Percentiles rank a stretch among this genome's conserved stretches.
Evolutionary conservation across 1,284 basidiomycete species (phyloP).

Genomic region (Cryptococcus neoformans): DNA sequence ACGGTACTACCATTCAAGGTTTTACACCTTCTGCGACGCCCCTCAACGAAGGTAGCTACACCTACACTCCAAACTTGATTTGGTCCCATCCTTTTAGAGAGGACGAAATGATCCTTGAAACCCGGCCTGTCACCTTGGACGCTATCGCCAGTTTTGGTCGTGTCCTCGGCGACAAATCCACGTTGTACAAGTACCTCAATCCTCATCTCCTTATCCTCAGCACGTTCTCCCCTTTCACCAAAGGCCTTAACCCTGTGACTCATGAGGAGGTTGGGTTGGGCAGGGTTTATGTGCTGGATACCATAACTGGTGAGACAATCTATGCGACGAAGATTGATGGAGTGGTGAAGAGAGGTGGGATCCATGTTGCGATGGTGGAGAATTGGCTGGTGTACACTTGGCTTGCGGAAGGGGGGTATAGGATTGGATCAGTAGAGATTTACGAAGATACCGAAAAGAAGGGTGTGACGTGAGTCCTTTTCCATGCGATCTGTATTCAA

Average conservation of each 20-base stretch:
- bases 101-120: conserved; percentile 54
- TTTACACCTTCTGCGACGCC: conserved; percentile 5
- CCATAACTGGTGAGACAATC: conserved; percentile 69
- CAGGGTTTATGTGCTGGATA: conserved; percentile 72
- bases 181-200: conserved; percentile 93
- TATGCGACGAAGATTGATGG: conserved; percentile 57
- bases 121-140: conserved; percentile 40
- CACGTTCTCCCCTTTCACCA: conserved; percentile 52
- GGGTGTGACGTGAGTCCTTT: conserved; percentile 58
- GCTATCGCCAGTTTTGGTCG: conserved; percentile 74
- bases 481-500: background rate
- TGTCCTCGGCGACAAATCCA: conserved; percentile 80
- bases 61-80: conserved; percentile 6
- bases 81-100: conserved; percentile 64
- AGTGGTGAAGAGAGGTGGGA: conserved; percentile 42
- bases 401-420: conserved; percentile 55
- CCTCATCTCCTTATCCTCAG: conserved; percentile 69
- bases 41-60: background rate
- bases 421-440: conserved; percentile 76
- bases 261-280: conserved; percentile 31
- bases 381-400: conserved; percentile 92
- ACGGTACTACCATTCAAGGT: conserved; percentile 20
- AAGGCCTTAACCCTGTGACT: background rate
- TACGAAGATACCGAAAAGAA: conserved; percentile 78
- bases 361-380: conserved; percentile 71